These are phyloP conservation scores for Kernera saxatilis DNA, from an alignment of 345 rosid genomes.

Conservation along the genomic window DNA sequence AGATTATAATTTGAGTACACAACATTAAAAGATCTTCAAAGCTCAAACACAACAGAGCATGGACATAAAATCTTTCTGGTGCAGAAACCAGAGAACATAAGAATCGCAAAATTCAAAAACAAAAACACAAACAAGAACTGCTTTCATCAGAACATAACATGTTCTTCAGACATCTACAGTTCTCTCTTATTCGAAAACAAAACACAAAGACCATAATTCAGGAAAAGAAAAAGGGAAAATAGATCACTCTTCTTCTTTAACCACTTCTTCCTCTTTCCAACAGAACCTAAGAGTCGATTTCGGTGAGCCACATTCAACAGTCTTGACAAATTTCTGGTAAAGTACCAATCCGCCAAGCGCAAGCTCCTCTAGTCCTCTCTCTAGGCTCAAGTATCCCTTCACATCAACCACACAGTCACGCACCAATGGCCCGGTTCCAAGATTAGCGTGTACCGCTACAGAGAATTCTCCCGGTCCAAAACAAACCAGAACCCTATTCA, in stretches of 20 bases:
- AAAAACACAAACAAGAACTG: not conserved
- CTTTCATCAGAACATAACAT: not conserved
- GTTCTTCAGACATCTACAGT: not conserved
- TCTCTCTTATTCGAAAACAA: not conserved
- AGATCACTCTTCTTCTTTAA: slow-evolving; percentile 36
- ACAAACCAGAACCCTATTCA: slow-evolving; percentile 55
- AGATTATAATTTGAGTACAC: not conserved
- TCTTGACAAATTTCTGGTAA: slow-evolving; percentile 45
- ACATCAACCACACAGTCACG: slow-evolving; percentile 31
- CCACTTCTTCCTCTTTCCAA: slow-evolving; percentile 48
- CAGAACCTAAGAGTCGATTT: slow-evolving; percentile 48
- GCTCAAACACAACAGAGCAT: not conserved
- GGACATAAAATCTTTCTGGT: not conserved
- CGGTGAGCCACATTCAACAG: slow-evolving; percentile 37
- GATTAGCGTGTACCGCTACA: slow-evolving; percentile 50
- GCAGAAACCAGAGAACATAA: not conserved
- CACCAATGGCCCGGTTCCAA: slow-evolving; percentile 15
- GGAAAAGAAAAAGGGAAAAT: not conserved
- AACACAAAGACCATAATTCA: not conserved
- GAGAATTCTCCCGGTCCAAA: slow-evolving; percentile 60
- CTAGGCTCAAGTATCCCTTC: slow-evolving; percentile 45
- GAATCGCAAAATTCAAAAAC: not conserved
- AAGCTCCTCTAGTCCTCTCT: slow-evolving; percentile 46
- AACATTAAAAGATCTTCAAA: not conserved
- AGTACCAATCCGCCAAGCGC: slow-evolving; percentile 49